Conservation (phyloP, 495 filamentous ascomycete genomes). For the Penicillium longicatenatum region DNA sequence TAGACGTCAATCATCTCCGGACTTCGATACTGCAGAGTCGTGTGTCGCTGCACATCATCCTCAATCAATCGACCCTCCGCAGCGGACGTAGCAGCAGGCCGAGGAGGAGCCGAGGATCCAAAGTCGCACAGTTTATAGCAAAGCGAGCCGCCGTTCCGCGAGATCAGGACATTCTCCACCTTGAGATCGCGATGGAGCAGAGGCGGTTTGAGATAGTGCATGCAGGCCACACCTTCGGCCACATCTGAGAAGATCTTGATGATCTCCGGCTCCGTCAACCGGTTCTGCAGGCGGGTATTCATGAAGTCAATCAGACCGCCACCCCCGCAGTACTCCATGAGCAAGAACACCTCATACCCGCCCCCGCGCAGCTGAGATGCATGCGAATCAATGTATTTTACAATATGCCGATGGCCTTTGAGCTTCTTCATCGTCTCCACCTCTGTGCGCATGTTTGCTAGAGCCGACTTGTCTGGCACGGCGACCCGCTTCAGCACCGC, state of each 20-base stretch:
- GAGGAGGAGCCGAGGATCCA: conserved; percentile 84
- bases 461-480: conserved; percentile 91
- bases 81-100: conserved; percentile 79
- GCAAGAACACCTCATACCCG: conserved; percentile 95
- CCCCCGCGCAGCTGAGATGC: conserved; percentile 89
- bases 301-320: conserved; percentile 99
- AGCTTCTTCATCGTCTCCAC: conserved; percentile 99
- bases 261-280: conserved; percentile 95
- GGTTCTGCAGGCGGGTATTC: conserved; percentile 96
- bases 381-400: conserved; percentile 97
- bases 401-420: conserved; percentile 93
- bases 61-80: conserved; percentile 89
- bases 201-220: conserved; percentile 97
- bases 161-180: conserved; percentile 97
- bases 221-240: conserved; percentile 93
- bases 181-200: conserved; percentile 94
- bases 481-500: conserved; percentile 95
- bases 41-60: conserved; percentile 96
- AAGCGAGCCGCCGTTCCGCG: conserved; percentile 55
- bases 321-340: conserved; percentile 88
- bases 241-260: conserved; percentile 96
- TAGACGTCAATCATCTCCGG: conserved; percentile 99
- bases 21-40: conserved; percentile 94
- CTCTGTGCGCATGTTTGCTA: conserved; percentile 96
- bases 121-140: conserved; percentile 98